Base-by-base conservation (phyloP, 108 stramenopile genomes). In the Nitzschia sp. region DNA sequence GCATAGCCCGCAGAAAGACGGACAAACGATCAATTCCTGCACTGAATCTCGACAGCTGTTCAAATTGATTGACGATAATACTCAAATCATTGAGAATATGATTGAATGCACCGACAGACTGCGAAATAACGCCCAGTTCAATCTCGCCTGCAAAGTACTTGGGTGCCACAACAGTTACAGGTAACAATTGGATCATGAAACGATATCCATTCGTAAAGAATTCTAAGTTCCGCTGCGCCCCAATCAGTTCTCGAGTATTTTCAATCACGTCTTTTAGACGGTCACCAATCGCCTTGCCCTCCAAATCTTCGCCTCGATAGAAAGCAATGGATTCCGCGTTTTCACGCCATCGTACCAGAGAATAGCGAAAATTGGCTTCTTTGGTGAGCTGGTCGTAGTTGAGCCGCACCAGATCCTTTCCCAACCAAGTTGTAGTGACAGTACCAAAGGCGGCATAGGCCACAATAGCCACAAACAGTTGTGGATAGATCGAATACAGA, bases 321-420 rank as follows among this genome's bases (percentile, higher is more conserved):
- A 97, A 97, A 27, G 97, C 98, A 69, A 98, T 98, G 18, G 88
- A 86, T 82, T 98, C 97, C 24, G 97, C 95, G 70, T 98, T 96
- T 77, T 98, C 98, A 28, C 96, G 82, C 29, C 91, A 74, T 35
- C 97, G 83, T 13, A 93, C 92, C 32, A 93, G 58, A 2, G 83
- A 82, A 66, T 90, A 98, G 19, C 98, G 89, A 58, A 98, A 95
- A 56, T 98, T 86, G 23, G 97, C 97, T 75, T 97, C 94, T 13
- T 72, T 75, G 24, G 86, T 75, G 17, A 97, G 79, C 62, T 94
- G 87, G 18, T 78, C 68, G 62, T 82, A 96, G 71, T 98, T 97
- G 24, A 97, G 78, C 29, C 80, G 72, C 3, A 97, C 84, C 36
- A 98, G 70, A 30, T 64, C 72, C 34, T 81, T 80, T 26, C 96